Percentiles rank a stretch among this genome's conserved stretches.
phyloP scores from a whole-genome alignment of 331 rosid species.

The Ulmus americana region DNA sequence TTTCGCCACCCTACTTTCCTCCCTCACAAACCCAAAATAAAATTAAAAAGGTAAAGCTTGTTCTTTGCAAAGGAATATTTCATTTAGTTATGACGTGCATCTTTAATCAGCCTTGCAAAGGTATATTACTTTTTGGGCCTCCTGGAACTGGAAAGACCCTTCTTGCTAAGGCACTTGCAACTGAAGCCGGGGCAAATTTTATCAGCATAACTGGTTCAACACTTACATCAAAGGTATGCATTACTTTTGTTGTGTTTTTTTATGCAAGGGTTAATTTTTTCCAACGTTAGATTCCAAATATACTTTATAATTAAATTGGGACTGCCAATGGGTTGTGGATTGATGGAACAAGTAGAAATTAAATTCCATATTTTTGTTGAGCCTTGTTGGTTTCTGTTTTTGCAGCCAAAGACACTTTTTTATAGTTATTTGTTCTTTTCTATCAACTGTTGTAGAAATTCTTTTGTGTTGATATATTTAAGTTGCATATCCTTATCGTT shows the following conservation, averaged over 20 bases:
- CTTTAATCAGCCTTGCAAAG: slow-evolving; percentile 80
- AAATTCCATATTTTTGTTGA: neutral
- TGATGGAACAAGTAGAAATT: too few relatives aligned
- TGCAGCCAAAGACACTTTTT: neutral
- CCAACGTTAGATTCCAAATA: neutral
- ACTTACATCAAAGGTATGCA: slow-evolving; percentile 83
- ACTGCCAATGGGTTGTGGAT: neutral
- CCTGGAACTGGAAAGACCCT: slow-evolving; percentile 99
- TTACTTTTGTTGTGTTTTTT: neutral
- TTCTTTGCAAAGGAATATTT: slow-evolving; percentile 7
- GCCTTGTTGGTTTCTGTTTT: neutral
- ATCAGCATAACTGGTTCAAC: slow-evolving; percentile 95
- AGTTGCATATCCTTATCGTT: neutral
- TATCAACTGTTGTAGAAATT: too few relatives aligned
- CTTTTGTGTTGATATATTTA: too few relatives aligned
- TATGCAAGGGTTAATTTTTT: neutral
- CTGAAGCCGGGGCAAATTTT: slow-evolving; percentile 96
- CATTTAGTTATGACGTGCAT: slow-evolving; percentile 20
- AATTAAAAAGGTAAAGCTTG: neutral
- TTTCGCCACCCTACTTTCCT: too few relatives aligned
- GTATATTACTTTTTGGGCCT: slow-evolving; percentile 96
- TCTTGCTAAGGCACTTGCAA: slow-evolving; percentile 95
- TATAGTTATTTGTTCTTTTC: neutral
- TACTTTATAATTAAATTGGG: neutral
- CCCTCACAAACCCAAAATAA: too few relatives aligned